phyloP scores from a whole-genome alignment of 2,329 filamentous ascomycete genomes.

The Fusarium continuum region DNA sequence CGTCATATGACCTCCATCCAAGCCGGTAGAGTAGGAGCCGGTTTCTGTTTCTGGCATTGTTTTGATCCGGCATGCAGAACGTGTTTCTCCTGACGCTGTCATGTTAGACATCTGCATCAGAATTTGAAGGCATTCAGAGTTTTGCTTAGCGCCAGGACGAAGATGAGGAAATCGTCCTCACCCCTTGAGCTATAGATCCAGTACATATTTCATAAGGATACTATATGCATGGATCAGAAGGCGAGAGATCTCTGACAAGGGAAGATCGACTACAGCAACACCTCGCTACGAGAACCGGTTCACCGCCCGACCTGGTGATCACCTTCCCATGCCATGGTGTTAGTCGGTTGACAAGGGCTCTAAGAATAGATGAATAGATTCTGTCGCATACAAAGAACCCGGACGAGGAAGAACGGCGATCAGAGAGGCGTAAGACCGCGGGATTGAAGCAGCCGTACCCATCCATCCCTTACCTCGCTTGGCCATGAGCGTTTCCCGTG shows the following conservation, averaged over 20 bases:
- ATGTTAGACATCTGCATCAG: slow-evolving; percentile 33
- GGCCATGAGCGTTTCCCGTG: slow-evolving; percentile 28
- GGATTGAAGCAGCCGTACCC: slow-evolving; percentile 7
- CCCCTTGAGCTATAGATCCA: slow-evolving; percentile 6
- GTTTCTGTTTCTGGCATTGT: slow-evolving; percentile 24
- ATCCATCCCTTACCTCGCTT: slow-evolving; percentile 4
- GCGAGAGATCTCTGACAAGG: slow-evolving; percentile 28
- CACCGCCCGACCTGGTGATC: slow-evolving; percentile 27
- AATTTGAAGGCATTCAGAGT: slow-evolving; percentile 18
- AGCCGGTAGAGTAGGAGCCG: slow-evolving; percentile 21
- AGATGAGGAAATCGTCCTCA: background rate
- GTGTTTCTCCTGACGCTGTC: slow-evolving; percentile 27
- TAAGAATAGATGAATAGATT: slow-evolving; percentile 29
- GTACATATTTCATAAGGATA: slow-evolving; percentile 14
- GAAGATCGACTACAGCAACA: slow-evolving; percentile 30
- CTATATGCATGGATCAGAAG: slow-evolving; percentile 9
- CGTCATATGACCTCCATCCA: slow-evolving; percentile 33
- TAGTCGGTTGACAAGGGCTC: slow-evolving; percentile 18
- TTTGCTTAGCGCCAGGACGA: slow-evolving; percentile 19
- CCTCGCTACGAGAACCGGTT: slow-evolving; percentile 24
- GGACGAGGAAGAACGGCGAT: slow-evolving; percentile 2
- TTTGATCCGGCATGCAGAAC: slow-evolving; percentile 15
- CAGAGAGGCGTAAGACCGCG: slow-evolving; percentile 17
- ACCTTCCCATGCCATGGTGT: slow-evolving; percentile 16
- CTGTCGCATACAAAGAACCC: slow-evolving; percentile 1